Base-by-base conservation (phyloP, 345 rosid genomes). In the Corchorus olitorius region DNA sequence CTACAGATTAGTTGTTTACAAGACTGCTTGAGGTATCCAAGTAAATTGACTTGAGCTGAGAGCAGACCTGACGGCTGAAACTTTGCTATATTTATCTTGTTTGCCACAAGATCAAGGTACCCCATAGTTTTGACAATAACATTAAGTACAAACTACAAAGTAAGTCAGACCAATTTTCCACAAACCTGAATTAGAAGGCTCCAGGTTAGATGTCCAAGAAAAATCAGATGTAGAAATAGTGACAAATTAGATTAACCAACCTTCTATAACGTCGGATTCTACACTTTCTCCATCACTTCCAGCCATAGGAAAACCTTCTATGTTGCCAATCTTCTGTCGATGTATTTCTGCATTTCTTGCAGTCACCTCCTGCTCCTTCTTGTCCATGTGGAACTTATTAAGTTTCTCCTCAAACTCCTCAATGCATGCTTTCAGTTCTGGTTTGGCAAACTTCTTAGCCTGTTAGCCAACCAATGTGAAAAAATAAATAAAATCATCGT, bases 371-470 rank as follows among this genome's bases (percentile, higher is more conserved):
- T 93, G 99, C 79, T 93, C 98, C 88, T 93, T 93, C 94, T 87
- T 93, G 82, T 93, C 98, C 78, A 78, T 49, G 81, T 92, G 94
- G 86, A 91, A 89, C 86, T 91, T 93, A 75, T 86, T 87, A 67
- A 96, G 84, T 86, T 96, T 96, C 86, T 96, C 98, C 81, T 93
- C 99, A 76, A 96, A 96, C 81, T 96, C 99, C 81, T 96, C 99
- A 3, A 93, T 90, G 87, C 92, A 89, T 14, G 81, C 83, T 86
- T 91, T 96, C 10, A 96, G 84, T 80, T 96, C 99, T 78, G 98
- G 97, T 84, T 92, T 96, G 27, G 97, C 95, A 77, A 96, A 96
- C 84, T 96, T 96, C 88, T 93, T 96, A 12, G 88, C 86, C 99
- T 96, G 92, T 80, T 80, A 73, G 56, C 72, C 72, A 72, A 72